phyloP scores from a whole-genome alignment of 2,329 filamentous ascomycete species.

The Epicoccum nigrum region DNA sequence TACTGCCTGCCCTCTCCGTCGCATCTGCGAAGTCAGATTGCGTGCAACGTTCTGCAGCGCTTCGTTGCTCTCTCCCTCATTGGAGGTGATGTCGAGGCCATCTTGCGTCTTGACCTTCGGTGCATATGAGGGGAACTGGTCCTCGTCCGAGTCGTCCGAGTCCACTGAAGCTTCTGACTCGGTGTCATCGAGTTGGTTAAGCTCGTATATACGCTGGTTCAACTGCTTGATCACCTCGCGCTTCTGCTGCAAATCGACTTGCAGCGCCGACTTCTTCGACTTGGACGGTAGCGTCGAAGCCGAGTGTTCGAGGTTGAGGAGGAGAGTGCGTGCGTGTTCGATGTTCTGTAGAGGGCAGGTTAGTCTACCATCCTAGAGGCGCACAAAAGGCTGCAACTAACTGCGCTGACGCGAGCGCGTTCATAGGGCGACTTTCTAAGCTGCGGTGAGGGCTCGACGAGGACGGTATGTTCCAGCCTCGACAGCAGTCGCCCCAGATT shows the following conservation, averaged over 20 bases:
- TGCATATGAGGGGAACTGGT: constrained; percentile 50
- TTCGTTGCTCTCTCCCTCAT: constrained; percentile 37
- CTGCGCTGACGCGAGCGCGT: constrained; percentile 63
- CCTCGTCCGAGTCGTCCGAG: constrained; percentile 52
- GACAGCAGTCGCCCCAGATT: constrained; percentile 69
- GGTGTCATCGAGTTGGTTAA: constrained; percentile 64
- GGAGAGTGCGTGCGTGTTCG: constrained; percentile 70
- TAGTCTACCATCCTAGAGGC: background rate
- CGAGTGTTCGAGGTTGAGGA: constrained; percentile 74
- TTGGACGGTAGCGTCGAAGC: constrained; percentile 54
- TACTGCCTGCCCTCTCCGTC: constrained; percentile 37
- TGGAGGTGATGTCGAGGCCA: constrained; percentile 41
- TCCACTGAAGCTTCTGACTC: constrained; percentile 44
- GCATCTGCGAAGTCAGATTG: constrained; percentile 43
- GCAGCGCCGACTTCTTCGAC: constrained; percentile 63
- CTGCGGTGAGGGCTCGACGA: constrained; percentile 65
- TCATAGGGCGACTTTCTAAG: constrained; percentile 70
- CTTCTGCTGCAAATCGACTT: constrained; percentile 68
- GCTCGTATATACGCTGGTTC: constrained; percentile 69
- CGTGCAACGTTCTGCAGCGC: constrained; percentile 43
- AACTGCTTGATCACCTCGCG: constrained; percentile 70
- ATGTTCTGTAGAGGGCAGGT: constrained; percentile 62
- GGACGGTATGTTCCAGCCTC: constrained; percentile 69
- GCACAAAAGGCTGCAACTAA: constrained; percentile 41
- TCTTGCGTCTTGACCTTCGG: constrained; percentile 44